phyloP scores from a whole-genome alignment of 352 stramenopile genomes.

The Phytophthora pini region DNA sequence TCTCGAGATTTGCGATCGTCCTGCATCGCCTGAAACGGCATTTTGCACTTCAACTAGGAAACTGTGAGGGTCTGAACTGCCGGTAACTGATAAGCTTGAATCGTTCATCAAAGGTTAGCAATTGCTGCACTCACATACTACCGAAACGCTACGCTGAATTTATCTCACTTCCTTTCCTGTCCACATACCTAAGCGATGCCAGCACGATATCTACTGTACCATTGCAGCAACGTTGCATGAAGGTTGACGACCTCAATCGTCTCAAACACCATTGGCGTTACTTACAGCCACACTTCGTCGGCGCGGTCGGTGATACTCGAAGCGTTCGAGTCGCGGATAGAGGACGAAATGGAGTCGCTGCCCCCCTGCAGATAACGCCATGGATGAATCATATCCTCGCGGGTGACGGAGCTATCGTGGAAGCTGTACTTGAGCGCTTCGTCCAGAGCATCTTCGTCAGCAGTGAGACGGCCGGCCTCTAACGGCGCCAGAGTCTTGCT shows the following conservation, averaged over 20 bases:
- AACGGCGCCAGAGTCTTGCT: constrained; percentile 35
- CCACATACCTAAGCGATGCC: constrained; percentile 13
- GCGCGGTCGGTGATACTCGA: constrained; percentile 52
- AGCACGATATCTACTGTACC: constrained; percentile 4
- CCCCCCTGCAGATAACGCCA: constrained; percentile 55
- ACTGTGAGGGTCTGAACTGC: neutral
- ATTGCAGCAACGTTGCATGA: constrained; percentile 6
- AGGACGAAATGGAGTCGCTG: constrained; percentile 52
- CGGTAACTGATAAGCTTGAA: too few relatives aligned
- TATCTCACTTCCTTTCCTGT: constrained; percentile 23
- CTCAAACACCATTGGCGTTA: constrained; percentile 10
- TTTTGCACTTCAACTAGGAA: constrained; percentile 20
- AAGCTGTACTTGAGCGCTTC: constrained; percentile 80
- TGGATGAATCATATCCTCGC: constrained; percentile 59
- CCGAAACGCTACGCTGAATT: constrained; percentile 33
- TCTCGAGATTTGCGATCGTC: constrained; percentile 14
- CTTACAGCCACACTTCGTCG: constrained; percentile 65
- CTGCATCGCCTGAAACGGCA: neutral
- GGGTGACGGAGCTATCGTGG: constrained; percentile 68
- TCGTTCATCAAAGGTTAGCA: constrained; percentile 8
- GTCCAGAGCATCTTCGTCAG: constrained; percentile 45
- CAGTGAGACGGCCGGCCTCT: constrained; percentile 23
- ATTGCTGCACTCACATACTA: constrained; percentile 11
- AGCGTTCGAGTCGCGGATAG: constrained; percentile 62
- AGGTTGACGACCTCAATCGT: constrained; percentile 12